Base-by-base conservation (phyloP, 352 stramenopile genomes). In the Saprolegnia parasitica region DNA sequence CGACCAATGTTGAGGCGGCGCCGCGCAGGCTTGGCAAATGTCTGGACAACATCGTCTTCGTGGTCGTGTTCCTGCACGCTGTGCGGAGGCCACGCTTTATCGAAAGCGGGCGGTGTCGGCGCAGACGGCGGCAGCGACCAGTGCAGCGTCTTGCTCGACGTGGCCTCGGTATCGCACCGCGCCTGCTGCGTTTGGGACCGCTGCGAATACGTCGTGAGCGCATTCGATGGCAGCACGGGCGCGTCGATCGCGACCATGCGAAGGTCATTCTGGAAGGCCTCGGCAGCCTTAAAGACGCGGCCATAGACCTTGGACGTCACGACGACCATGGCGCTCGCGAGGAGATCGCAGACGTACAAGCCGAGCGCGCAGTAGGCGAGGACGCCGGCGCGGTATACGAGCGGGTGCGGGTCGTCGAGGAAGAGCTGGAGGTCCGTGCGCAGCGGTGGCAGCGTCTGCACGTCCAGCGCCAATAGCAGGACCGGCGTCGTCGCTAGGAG, bases 191-290 rank as follows among this genome's bases (percentile, higher is more conserved):
- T 55, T 5, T 55, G 11, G 24, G 13, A 20, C 24, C 24, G 24
- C 13, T 60, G 24, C 5, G 63, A 70, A 46, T 70, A 70, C 2
- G 63, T 70, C 10, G 63, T 70, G 20, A 70, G 26, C 8, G 46
- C 5, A 1, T 21, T 21, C 2, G 15, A 21, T 55, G n/a, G 63
- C 15, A 40, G 10, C 20, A 21, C 11, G 10, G 46, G 26, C 10
- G 26, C 23, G 5, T 21, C 13, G 29, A 39, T 54, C 35, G 45
- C 16, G 61, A 39, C 26, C 20, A 11, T 26, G n/a, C 56, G 24
- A 6, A 70, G 63, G 21, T 61, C 42, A 9, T n/a, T 4, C 20
- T 39, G 49, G 42, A 70, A 70, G 50, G 50, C 29, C 20, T 55
- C 54, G 23, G 46, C 18, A 3, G 63, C 46, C 50, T 70, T 46